phyloP scores from a whole-genome alignment of 129 eudicot genomes.

The Lactuca saligna region DNA sequence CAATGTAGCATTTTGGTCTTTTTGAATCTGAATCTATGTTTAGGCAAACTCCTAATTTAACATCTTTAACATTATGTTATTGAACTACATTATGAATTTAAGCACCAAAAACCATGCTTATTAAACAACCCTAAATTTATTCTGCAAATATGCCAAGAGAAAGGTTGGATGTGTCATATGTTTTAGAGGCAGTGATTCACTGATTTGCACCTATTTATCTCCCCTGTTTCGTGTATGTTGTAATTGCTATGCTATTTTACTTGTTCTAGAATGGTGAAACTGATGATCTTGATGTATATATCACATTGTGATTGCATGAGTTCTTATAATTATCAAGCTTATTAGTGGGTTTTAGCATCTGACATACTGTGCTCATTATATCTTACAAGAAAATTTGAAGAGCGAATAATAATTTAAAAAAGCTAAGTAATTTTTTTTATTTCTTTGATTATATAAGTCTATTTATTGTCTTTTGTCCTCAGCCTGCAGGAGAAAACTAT shows the following conservation, averaged over 20 bases:
- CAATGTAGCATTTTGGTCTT: too few species aligned
- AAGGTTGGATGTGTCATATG: background rate
- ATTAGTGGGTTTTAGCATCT: conserved; percentile 4
- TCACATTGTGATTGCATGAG: too few species aligned
- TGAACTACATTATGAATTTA: too few species aligned
- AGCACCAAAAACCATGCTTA: background rate
- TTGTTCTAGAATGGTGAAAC: too few species aligned
- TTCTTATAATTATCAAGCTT: too few species aligned
- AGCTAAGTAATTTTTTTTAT: too few species aligned
- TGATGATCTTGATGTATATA: too few species aligned
- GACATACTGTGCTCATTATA: conserved; percentile 2
- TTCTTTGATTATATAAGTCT: too few species aligned
- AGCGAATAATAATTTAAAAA: background rate
- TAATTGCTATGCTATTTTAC: background rate
- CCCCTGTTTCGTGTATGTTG: background rate
- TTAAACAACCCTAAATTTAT: background rate
- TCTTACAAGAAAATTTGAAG: conserved; percentile 7
- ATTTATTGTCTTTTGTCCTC: conserved; percentile 31
- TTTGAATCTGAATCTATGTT: too few species aligned
- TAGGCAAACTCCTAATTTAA: too few species aligned
- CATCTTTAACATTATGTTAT: too few species aligned
- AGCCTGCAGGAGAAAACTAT: conserved; percentile 80
- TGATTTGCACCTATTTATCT: background rate
- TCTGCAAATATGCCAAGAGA: background rate
- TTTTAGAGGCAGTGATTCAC: background rate